A percentile compares a stretch with the other conserved stretches of the same genome.
Evolutionary conservation across 148 eudicot genomes (phyloP).

Genomic region (Camellia lanceoleosa): DNA sequence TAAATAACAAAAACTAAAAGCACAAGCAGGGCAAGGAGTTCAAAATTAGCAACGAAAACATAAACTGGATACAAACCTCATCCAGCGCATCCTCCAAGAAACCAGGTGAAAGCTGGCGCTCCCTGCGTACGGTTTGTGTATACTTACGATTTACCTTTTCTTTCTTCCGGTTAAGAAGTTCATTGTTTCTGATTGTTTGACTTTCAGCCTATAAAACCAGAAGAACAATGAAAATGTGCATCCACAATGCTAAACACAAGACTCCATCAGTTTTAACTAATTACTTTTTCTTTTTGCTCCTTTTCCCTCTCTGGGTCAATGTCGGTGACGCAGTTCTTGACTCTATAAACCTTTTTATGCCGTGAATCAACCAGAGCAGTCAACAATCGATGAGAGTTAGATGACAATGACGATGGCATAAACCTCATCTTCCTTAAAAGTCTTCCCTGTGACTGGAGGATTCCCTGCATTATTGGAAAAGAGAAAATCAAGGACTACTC

Average conservation of each 20-base stretch:
- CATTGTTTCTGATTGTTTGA: slow-evolving; percentile 82
- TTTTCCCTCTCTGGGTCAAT: slow-evolving; percentile 99
- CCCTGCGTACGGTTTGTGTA: slow-evolving; percentile 66
- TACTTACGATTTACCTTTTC: slow-evolving; percentile 89
- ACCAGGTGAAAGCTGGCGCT: slow-evolving; percentile 93
- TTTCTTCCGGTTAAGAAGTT: slow-evolving; percentile 71
- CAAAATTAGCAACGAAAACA: neutral
- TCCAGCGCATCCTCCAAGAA: slow-evolving; percentile 92
- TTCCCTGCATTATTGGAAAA: slow-evolving; percentile 56
- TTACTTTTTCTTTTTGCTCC: slow-evolving; percentile 88
- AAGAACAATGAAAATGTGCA: slow-evolving; percentile 5
- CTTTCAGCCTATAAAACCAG: slow-evolving; percentile 65
- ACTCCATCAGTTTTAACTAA: neutral
- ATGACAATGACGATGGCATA: slow-evolving; percentile 93
- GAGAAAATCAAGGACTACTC: neutral
- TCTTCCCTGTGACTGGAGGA: slow-evolving; percentile 93
- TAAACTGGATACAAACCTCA: slow-evolving; percentile 46
- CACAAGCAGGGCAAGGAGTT: neutral
- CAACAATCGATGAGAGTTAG: slow-evolving; percentile 87
- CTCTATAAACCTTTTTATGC: slow-evolving; percentile 87
- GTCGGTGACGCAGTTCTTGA: slow-evolving; percentile 90
- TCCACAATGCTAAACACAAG: slow-evolving; percentile 2
- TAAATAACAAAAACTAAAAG: neutral
- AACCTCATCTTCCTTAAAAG: slow-evolving; percentile 82
- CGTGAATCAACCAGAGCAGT: slow-evolving; percentile 94